phyloP scores from a whole-genome alignment of 2,329 filamentous ascomycete species.

The Tolypocladium nubicola region DNA sequence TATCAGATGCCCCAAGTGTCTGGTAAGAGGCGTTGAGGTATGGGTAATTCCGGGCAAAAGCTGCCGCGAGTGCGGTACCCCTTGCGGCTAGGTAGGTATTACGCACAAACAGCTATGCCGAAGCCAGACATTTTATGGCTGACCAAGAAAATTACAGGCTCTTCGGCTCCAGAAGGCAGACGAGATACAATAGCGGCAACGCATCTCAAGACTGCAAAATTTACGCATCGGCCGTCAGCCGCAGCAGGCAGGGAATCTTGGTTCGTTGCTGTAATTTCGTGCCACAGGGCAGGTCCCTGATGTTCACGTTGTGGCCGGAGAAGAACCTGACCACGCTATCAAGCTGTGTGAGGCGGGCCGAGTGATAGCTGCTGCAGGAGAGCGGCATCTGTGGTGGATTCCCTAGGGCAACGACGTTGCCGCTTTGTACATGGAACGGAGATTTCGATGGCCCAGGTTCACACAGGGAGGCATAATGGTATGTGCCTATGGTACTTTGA shows the following conservation, averaged over 20 bases:
- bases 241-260: not conserved
- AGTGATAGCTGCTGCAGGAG: not conserved
- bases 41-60: constrained; percentile 45
- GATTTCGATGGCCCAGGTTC: not conserved
- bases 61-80: constrained; percentile 40
- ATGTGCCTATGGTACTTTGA: not conserved
- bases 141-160: not conserved
- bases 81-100: constrained; percentile 16
- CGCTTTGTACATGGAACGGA: not conserved
- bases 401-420: not conserved
- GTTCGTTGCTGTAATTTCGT: not conserved
- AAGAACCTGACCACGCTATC: not conserved
- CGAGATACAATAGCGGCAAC: not conserved
- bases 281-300: not conserved
- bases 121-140: not conserved
- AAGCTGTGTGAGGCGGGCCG: not conserved
- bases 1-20: constrained; percentile 41
- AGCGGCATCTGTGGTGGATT: not conserved
- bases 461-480: not conserved
- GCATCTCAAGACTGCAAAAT: not conserved
- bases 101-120: not conserved
- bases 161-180: not conserved
- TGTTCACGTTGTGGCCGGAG: not conserved
- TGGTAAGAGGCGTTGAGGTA: constrained; percentile 36
- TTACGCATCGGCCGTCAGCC: not conserved